Base-by-base conservation (phyloP, 2,329 filamentous ascomycete genomes). In the Teratosphaeria viscida region DNA sequence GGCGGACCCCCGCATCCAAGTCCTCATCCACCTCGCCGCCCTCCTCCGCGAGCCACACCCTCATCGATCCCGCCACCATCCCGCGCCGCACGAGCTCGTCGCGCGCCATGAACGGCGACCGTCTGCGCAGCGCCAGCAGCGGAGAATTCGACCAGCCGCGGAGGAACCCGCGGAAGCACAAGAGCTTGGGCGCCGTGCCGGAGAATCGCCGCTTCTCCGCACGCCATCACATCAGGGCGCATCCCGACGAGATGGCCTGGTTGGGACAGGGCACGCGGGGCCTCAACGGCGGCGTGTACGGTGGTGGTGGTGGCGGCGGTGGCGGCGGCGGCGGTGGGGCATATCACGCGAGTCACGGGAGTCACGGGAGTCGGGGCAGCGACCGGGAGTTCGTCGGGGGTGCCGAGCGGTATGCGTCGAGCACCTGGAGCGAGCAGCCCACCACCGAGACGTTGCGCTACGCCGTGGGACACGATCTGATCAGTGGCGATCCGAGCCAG, bases 21-120 rank as follows among this genome's bases (percentile, higher is more conserved):
- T 32, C 52, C 23, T 32, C 35, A 14, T 12, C 35, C 7, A 34
- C 16, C 4, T 26, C 37, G 12, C 37, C 37, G 37, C 23, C 34
- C n/a, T 8, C 52, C 23, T 8, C 52, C 23, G 23, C 19, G 37
- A 55, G 16, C 39, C 49, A 58, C 55, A 39, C 57, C 8, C 63
- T n/a, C 43, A 49, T 70, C 39, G 63, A 70, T 53, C 69, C 69
- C 5, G 67, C 67, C 3, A 64, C 69, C 5, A 90, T 91, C 59
- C 88, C 89, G 23, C 85, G 86, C 2, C 82, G 88, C 63, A 90
- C 85, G 54, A 90, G 88, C 59, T 89, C 86, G 23, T 84, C 82
- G 59, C 79, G 80, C 63, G 77, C 80, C 63, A 73, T 73, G 8
- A 75, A 72, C 66, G 68, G 70, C 59, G 64, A 67, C 35, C 58